Conservation (phyloP, 169 alveolate species). For the Plasmodium reichenowi region DNA sequence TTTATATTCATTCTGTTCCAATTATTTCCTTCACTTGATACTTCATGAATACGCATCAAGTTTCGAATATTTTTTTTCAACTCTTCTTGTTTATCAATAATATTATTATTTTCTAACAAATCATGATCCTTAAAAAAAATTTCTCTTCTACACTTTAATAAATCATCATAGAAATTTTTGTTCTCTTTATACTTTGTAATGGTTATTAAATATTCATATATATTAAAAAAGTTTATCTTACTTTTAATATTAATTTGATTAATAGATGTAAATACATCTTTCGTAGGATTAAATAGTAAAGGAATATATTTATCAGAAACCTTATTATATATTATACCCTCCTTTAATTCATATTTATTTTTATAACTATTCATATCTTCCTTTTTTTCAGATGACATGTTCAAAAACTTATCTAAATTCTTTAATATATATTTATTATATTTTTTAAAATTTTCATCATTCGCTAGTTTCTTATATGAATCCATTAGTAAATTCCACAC, state of each 20-base stretch:
- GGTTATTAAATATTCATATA: constrained; percentile 25
- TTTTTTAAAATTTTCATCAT: constrained; percentile 17
- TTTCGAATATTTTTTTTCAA: neutral
- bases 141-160: constrained; percentile 13
- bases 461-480: constrained; percentile 9
- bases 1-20: neutral
- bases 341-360: constrained; percentile 46
- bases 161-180: constrained; percentile 28
- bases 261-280: constrained; percentile 31
- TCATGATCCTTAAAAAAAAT: neutral
- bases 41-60: neutral
- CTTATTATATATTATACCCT: constrained; percentile 39
- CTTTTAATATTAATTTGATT: constrained; percentile 42
- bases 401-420: constrained; percentile 29
- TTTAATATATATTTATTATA: constrained; percentile 51
- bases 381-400: constrained; percentile 3
- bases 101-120: neutral
- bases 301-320: constrained; percentile 7
- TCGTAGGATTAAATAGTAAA: constrained; percentile 39
- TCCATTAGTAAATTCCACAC: constrained; percentile 15
- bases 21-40: neutral
- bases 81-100: neutral
- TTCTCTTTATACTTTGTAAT: constrained; percentile 40
- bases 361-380: constrained; percentile 20
- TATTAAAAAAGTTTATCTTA: constrained; percentile 48